Conservation (phyloP, 2,329 filamentous ascomycete species). For the Monosporascus ibericus region DNA sequence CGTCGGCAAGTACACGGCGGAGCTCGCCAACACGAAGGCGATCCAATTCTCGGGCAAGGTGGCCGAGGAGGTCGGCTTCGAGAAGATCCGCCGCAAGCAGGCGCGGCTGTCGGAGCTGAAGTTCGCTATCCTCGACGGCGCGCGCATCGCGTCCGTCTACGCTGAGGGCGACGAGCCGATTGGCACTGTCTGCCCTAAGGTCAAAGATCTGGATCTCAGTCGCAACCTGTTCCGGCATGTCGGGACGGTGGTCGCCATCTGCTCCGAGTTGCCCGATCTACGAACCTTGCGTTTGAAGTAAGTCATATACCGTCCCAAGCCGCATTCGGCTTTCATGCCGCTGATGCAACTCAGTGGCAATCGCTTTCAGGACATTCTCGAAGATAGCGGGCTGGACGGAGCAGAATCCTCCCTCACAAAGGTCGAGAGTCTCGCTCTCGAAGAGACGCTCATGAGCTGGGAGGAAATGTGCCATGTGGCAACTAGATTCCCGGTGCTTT, state of each 20-base stretch:
- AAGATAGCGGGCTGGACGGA: constrained; percentile 30
- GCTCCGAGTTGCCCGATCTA: constrained; percentile 60
- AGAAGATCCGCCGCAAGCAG: constrained; percentile 79
- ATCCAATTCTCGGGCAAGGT: constrained; percentile 74
- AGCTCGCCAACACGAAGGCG: constrained; percentile 36
- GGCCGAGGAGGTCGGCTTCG: constrained; percentile 90
- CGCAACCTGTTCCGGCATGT: constrained; percentile 72
- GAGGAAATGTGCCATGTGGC: constrained; percentile 52
- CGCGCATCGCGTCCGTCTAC: constrained; percentile 48
- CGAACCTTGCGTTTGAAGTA: constrained; percentile 66
- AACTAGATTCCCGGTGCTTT: constrained; percentile 46
- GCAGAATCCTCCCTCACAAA: constrained; percentile 38
- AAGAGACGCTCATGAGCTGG: constrained; percentile 63
- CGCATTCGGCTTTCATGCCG: background rate
- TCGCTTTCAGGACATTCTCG: constrained; percentile 50
- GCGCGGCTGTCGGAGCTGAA: constrained; percentile 71
- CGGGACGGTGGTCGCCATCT: constrained; percentile 63
- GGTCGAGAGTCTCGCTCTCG: constrained; percentile 57
- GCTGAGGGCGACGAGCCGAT: constrained; percentile 34
- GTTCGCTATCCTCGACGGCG: constrained; percentile 75
- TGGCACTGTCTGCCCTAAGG: constrained; percentile 52
- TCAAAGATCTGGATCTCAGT: constrained; percentile 77
- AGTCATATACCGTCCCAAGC: constrained; percentile 21
- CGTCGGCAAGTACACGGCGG: constrained; percentile 74
- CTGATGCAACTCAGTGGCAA: constrained; percentile 56